Evolutionary conservation across 108 stramenopile genomes (phyloP).

Genomic region (Cyclotella atomus): DNA sequence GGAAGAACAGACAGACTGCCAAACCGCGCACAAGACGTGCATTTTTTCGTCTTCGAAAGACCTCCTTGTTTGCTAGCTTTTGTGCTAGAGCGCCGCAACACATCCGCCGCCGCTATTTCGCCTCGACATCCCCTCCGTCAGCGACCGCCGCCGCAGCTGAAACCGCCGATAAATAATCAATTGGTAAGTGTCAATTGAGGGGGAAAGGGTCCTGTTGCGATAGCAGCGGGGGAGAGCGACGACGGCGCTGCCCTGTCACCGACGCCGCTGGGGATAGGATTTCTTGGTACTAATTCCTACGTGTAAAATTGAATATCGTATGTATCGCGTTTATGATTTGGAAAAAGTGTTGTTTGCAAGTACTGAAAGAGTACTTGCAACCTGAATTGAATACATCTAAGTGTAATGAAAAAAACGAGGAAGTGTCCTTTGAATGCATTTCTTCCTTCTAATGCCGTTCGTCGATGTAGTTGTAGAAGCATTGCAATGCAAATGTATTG

Average conservation of each 20-base stretch:
- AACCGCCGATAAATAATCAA: not conserved
- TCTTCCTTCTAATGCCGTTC: too few relatives aligned
- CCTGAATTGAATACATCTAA: too few relatives aligned
- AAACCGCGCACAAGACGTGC: constrained; percentile 7
- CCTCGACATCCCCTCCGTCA: not conserved
- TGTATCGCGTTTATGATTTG: not conserved
- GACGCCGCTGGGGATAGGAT: not conserved
- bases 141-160: not conserved
- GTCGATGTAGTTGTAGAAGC: too few relatives aligned
- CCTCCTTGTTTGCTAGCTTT: too few relatives aligned
- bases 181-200: constrained; percentile 7
- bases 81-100: too few relatives aligned
- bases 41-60: constrained; percentile 3
- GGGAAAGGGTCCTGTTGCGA: not conserved
- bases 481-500: too few relatives aligned
- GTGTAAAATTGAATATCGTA: not conserved
- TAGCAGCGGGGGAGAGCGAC: not conserved
- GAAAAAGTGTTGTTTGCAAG: not conserved
- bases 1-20: too few relatives aligned
- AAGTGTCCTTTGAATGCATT: too few relatives aligned
- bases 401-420: too few relatives aligned
- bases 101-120: too few relatives aligned
- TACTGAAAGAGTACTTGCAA: too few relatives aligned
- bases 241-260: not conserved
- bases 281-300: constrained; percentile 2